Conservation (phyloP, 805 yeast genomes). For the Candida bentonensis region DNA sequence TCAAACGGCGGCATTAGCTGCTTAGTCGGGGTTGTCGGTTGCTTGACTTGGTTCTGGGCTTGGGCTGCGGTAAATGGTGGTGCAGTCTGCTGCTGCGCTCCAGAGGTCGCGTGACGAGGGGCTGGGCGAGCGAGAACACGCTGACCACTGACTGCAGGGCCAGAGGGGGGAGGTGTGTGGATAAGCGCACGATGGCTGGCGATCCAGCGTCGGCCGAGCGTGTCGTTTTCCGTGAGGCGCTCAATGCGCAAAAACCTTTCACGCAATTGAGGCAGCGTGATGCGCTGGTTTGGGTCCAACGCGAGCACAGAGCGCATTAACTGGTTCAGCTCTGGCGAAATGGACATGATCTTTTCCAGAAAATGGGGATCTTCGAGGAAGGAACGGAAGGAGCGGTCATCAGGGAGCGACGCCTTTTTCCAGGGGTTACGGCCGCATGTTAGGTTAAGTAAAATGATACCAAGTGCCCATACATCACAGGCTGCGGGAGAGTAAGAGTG, state of each 20-base stretch:
- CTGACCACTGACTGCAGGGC: too few relatives aligned
- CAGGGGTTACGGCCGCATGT: conserved; percentile 82
- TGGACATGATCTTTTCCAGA: conserved; percentile 55
- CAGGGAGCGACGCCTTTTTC: conserved; percentile 56
- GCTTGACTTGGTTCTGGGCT: too few relatives aligned
- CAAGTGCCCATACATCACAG: conserved; percentile 82
- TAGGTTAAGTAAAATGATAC: conserved; percentile 65
- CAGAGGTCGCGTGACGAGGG: too few relatives aligned
- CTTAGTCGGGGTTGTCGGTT: background rate
- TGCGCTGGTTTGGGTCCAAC: background rate
- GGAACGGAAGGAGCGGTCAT: conserved; percentile 51
- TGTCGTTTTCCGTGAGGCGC: background rate
- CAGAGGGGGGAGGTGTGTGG: too few relatives aligned
- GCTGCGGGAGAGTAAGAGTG: conserved; percentile 45
- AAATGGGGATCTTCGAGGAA: conserved; percentile 42
- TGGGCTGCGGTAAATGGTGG: too few relatives aligned
- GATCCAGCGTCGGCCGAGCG: background rate
- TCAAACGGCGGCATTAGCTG: conserved; percentile 1
- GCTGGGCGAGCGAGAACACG: too few relatives aligned
- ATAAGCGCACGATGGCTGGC: too few relatives aligned
- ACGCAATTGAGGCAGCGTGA: background rate
- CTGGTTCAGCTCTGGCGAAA: conserved; percentile 44
- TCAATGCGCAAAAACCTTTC: background rate
- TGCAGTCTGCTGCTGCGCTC: too few relatives aligned
- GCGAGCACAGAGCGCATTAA: conserved; percentile 2